Percentiles rank a stretch among this genome's conserved stretches.
These are phyloP conservation scores for Trematosphaeria pertusa DNA, from an alignment of 2,329 filamentous ascomycete species.

Conservation along the genomic window DNA sequence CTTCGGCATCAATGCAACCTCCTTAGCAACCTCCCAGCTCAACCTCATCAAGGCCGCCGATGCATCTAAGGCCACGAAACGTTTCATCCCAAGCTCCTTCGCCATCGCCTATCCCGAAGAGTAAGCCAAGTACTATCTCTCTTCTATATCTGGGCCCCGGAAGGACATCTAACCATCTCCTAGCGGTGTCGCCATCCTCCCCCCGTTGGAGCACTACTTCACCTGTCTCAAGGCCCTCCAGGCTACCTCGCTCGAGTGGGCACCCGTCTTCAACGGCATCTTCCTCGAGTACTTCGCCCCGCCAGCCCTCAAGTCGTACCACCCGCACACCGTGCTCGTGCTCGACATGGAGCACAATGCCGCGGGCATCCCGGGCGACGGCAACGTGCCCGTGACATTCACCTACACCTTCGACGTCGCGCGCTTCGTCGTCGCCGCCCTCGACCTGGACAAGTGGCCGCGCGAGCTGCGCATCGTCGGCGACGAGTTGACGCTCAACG, in stretches of 20 bases:
- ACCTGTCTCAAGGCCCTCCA: neutral
- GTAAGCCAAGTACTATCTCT: neutral
- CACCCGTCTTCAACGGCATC: constrained; percentile 14
- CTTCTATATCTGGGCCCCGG: neutral
- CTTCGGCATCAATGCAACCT: constrained; percentile 40
- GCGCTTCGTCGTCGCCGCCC: constrained; percentile 51
- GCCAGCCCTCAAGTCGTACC: constrained; percentile 19
- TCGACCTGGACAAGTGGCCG: constrained; percentile 55
- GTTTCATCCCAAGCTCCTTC: constrained; percentile 16
- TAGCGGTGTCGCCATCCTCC: neutral
- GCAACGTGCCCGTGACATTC: constrained; percentile 52
- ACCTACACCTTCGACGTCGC: constrained; percentile 60
- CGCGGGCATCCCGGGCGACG: constrained; percentile 60
- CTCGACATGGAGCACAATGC: constrained; percentile 13
- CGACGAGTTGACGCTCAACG: constrained; percentile 15
- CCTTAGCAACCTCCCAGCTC: constrained; percentile 23
- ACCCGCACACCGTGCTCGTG: constrained; percentile 7
- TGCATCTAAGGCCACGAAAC: neutral
- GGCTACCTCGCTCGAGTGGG: neutral
- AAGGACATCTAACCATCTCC: neutral
- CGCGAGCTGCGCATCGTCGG: constrained; percentile 27
- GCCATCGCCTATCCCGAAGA: constrained; percentile 28
- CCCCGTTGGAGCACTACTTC: neutral
- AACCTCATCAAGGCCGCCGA: constrained; percentile 3
- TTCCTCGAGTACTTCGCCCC: constrained; percentile 32